Conservation (phyloP, 768 basidiomycete genomes). For the Tephrocybe sp. region DNA sequence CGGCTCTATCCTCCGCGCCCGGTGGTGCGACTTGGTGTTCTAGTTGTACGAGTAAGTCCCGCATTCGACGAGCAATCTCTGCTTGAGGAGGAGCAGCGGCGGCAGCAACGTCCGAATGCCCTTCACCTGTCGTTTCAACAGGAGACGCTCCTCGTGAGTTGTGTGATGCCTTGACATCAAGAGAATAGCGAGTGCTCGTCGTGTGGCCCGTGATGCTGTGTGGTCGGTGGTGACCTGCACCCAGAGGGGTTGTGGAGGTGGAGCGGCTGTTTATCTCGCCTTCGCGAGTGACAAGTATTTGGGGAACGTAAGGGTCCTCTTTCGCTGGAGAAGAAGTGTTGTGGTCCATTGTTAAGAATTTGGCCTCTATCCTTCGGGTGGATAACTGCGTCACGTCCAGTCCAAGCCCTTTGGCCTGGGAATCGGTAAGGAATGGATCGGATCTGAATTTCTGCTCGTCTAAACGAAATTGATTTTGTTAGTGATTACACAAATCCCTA, state of each 20-base stretch:
- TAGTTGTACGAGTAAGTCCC: slow-evolving; percentile 8
- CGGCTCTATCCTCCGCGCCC: not conserved
- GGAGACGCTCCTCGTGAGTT: not conserved
- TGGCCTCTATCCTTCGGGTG: slow-evolving; percentile 18
- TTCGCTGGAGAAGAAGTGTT: not conserved
- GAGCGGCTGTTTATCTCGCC: not conserved
- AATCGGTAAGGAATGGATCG: slow-evolving; percentile 20
- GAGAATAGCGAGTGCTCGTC: not conserved
- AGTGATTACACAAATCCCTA: not conserved
- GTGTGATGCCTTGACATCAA: slow-evolving; percentile 5
- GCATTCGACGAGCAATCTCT: slow-evolving; percentile 10
- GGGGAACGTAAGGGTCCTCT: slow-evolving; percentile 2
- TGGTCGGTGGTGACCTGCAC: slow-evolving; percentile 2
- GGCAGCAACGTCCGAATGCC: not conserved
- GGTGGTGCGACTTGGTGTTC: slow-evolving; percentile 4
- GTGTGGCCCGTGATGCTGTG: slow-evolving; percentile 3
- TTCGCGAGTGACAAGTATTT: slow-evolving; percentile 8
- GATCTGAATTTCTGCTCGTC: slow-evolving; percentile 8
- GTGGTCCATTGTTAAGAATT: slow-evolving; percentile 10
- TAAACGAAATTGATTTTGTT: not conserved
- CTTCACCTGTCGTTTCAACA: not conserved
- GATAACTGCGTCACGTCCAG: slow-evolving; percentile 11
- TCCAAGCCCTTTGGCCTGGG: slow-evolving; percentile 14
- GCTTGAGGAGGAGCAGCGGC: not conserved
- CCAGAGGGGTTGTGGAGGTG: slow-evolving; percentile 5